Base-by-base conservation (phyloP, 2,329 filamentous ascomycete genomes). In the Aspergillus puulaauensis region DNA sequence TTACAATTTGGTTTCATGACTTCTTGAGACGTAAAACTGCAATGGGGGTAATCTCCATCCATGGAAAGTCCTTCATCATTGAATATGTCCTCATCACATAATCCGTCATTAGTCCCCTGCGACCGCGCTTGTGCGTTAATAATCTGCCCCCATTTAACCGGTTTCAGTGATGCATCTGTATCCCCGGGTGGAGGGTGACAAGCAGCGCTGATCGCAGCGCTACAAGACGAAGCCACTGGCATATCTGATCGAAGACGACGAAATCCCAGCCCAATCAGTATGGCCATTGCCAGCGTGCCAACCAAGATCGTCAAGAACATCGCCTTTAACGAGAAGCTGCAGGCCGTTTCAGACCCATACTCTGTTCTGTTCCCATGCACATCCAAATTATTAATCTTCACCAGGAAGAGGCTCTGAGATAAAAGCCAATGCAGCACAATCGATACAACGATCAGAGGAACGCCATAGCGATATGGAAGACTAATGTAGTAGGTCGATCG, bases 341-440 rank as follows among this genome's bases (percentile, higher is more conserved):
- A 24, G 4, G 23, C 23, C 7, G 23, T 24, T 24, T 24, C 23
- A 24, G 23, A 24, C 23, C 7, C 7, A 24, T 24, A 24, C 4
- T 14, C 2, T 39, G 35, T 39, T 39, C 35, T 39, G 39, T 8
- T 41, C 12, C 37, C 37, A 39, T 15, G 43, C 23, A 24, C 43
- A 23, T 24, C 21, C 17, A 23, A 7, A 24, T 24, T 24, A 23
- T 24, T 11, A 17, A 48, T 21, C 4, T 12, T 8, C 5, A 75
- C 71, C 3, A 79, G 62, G 60, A 78, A 82, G 4, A 80, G 57
- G 44, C 75, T 75, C 61, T 80, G 76, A 0, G 79, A 82, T 3
- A 79, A 62, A 6, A 82, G 64, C 78, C 77, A 82, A 58, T 82
- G 79, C 37, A 82, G 66, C 0, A 77, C 2, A 0, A 65, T 68